These are phyloP conservation scores for Colletotrichum sp. DNA, from an alignment of 2,329 filamentous ascomycete genomes.

Conservation along the genomic window DNA sequence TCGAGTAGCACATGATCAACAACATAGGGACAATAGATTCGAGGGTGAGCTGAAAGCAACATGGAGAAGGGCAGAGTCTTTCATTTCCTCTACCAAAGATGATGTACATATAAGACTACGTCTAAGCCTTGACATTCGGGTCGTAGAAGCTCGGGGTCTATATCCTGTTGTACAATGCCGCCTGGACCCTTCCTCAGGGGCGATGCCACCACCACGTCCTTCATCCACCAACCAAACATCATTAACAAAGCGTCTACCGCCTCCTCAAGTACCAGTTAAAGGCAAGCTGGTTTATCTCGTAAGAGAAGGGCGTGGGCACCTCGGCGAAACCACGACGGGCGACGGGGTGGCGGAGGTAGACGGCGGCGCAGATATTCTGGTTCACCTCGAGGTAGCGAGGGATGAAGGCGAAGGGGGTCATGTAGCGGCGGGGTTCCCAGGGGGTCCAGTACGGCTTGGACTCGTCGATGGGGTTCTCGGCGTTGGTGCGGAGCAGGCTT, in stretches of 20 bases:
- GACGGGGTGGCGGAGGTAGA: slow-evolving; percentile 94
- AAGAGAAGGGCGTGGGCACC: slow-evolving; percentile 82
- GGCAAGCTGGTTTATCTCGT: slow-evolving; percentile 76
- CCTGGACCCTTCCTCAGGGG: background rate
- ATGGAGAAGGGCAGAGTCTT: background rate
- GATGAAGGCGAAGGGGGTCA: slow-evolving; percentile 93
- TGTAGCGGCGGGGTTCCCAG: slow-evolving; percentile 85
- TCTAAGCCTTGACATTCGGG: slow-evolving; percentile 9
- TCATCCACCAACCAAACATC: background rate
- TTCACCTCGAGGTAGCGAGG: slow-evolving; percentile 97
- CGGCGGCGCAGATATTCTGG: slow-evolving; percentile 93
- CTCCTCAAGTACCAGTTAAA: slow-evolving; percentile 95
- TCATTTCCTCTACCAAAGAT: slow-evolving; percentile 1
- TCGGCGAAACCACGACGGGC: slow-evolving; percentile 81
- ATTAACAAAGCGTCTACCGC: slow-evolving; percentile 54
- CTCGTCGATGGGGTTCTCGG: slow-evolving; percentile 78
- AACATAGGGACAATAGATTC: too few species aligned
- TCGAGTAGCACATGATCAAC: background rate
- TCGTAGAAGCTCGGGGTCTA: slow-evolving; percentile 12
- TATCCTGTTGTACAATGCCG: slow-evolving; percentile 21
- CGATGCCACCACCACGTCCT: background rate
- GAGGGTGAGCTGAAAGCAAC: background rate
- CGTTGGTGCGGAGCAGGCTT: slow-evolving; percentile 64
- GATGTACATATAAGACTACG: slow-evolving; percentile 16
- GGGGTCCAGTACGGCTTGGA: slow-evolving; percentile 88